A percentile compares a stretch with the other conserved stretches of the same genome.
Conservation (phyloP, 2,329 filamentous ascomycete genomes). For the Monosporascus sp. region DNA sequence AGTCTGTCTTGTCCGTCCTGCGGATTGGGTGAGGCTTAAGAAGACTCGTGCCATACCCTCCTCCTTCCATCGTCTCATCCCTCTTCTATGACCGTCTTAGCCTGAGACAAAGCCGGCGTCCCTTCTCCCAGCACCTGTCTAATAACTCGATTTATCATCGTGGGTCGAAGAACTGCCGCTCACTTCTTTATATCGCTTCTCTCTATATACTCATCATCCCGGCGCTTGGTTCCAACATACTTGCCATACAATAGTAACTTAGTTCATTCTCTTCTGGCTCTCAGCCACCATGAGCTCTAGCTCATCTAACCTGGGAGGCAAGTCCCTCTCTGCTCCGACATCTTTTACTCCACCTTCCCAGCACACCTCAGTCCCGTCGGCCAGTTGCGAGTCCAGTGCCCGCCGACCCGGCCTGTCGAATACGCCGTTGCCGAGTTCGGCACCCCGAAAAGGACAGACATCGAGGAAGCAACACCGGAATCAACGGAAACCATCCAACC, state of each 20-base stretch:
- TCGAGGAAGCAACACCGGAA: conserved; percentile 79
- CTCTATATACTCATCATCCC: background rate
- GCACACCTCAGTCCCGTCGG: conserved; percentile 35
- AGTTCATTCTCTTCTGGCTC: conserved; percentile 1
- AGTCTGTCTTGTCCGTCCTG: too few relatives aligned
- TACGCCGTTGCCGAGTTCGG: conserved; percentile 28
- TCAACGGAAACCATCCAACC: conserved; percentile 62
- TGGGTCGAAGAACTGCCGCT: too few relatives aligned
- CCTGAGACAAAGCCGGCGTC: too few relatives aligned
- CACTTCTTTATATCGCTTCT: too few relatives aligned
- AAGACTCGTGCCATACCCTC: too few relatives aligned
- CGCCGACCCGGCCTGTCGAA: conserved; percentile 40
- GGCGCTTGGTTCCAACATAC: conserved; percentile 1
- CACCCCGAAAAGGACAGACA: conserved; percentile 70
- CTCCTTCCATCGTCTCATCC: too few relatives aligned
- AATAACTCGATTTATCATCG: too few relatives aligned
- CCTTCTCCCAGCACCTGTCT: too few relatives aligned
- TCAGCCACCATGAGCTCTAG: conserved; percentile 27
- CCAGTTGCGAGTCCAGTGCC: conserved; percentile 41
- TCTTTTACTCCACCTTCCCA: conserved; percentile 36
- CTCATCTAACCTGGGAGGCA: conserved; percentile 39
- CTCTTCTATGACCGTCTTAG: too few relatives aligned
- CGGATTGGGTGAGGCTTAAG: too few relatives aligned
- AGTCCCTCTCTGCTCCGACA: conserved; percentile 43
- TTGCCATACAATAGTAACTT: background rate